A percentile compares a stretch with the other conserved stretches of the same genome.
These are phyloP conservation scores for Zizania palustris DNA, from an alignment of 202 grass and related monocot species.

Conservation along the genomic window DNA sequence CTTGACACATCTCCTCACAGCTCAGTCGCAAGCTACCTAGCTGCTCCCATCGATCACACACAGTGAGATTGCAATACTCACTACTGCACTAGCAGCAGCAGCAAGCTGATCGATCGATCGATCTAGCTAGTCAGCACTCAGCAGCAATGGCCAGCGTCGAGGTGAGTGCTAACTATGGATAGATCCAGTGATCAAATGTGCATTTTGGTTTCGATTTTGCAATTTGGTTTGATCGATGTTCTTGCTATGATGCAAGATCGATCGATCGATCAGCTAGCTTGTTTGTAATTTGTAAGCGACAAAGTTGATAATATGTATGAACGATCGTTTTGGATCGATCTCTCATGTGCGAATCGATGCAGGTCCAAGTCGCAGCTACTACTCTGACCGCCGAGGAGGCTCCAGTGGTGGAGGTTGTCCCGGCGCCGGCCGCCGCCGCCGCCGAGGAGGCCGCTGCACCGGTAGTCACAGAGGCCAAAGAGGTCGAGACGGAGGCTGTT, in stretches of 20 bases:
- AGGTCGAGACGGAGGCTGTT: slow-evolving; percentile 8
- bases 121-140: neutral
- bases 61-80: neutral
- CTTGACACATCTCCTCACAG: slow-evolving; percentile 38
- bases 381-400: slow-evolving; percentile 50
- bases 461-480: neutral
- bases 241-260: neutral
- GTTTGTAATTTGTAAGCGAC: neutral
- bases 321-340: neutral
- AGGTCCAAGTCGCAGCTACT: slow-evolving; percentile 53
- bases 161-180: slow-evolving; percentile 30
- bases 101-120: neutral
- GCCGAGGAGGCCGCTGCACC: slow-evolving; percentile 30
- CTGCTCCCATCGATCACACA: neutral
- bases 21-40: neutral
- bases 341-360: neutral
- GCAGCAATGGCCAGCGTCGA: slow-evolving; percentile 66
- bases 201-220: neutral
- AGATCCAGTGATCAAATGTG: neutral
- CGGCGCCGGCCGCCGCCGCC: neutral
- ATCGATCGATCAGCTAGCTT: neutral
- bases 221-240: neutral
- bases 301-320: neutral
- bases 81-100: neutral
- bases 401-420: slow-evolving; percentile 33